Conservation (phyloP, 148 eudicot genomes). For the Drosera capensis region DNA sequence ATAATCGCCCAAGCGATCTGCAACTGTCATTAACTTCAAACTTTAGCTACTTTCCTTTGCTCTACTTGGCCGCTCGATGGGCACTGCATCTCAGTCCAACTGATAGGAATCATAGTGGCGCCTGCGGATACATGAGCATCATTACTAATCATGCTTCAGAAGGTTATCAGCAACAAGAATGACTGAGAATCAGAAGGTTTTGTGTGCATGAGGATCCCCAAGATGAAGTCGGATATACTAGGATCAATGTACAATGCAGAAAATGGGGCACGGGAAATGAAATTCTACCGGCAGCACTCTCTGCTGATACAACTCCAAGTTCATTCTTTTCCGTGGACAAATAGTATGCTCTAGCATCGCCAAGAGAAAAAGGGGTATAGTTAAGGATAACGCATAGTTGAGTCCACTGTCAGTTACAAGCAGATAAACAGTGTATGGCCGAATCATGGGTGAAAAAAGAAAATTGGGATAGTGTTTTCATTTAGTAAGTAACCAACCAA, state of each 20-base stretch:
- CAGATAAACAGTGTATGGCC: background rate
- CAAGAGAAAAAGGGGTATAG: conserved; percentile 46
- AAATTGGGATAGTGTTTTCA: background rate
- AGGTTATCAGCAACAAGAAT: too few relatives aligned
- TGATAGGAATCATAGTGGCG: conserved; percentile 78
- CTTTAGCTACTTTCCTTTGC: conserved; percentile 87
- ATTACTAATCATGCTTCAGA: background rate
- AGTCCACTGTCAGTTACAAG: background rate
- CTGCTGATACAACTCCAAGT: conserved; percentile 93
- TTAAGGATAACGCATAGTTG: conserved; percentile 23
- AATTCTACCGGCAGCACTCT: conserved; percentile 62
- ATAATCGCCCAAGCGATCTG: too few relatives aligned
- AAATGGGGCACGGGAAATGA: background rate
- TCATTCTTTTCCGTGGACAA: conserved; percentile 89
- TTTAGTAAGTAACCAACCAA: background rate
- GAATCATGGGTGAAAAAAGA: too few relatives aligned
- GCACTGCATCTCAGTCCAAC: conserved; percentile 99
- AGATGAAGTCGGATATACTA: background rate
- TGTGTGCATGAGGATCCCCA: background rate
- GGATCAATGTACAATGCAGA: background rate
- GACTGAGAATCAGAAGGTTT: background rate
- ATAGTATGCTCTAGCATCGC: conserved; percentile 96
- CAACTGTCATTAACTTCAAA: too few relatives aligned
- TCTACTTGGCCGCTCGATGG: conserved; percentile 85
- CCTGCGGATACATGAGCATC: conserved; percentile 24